Percentiles rank a stretch among this genome's conserved stretches.
Evolutionary conservation across 208 protist genomes (phyloP).

Genomic region (Vickermania spadyakhi): DNA sequence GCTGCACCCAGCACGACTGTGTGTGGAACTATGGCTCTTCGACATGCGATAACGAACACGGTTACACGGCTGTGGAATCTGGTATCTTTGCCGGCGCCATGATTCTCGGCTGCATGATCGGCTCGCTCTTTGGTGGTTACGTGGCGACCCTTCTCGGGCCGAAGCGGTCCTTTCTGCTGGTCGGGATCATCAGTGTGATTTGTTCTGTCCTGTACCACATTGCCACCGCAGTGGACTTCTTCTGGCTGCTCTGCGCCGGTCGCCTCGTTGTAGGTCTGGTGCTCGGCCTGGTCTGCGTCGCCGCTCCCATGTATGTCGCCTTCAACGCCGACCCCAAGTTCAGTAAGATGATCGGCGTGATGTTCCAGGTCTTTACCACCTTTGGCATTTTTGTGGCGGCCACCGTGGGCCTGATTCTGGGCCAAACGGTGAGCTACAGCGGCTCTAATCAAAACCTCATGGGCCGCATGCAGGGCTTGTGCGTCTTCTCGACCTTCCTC

Average conservation of each 20-base stretch:
- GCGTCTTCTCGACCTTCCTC: slow-evolving; percentile 48
- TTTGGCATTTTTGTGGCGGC: slow-evolving; percentile 79
- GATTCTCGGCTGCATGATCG: slow-evolving; percentile 73
- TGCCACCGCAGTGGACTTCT: slow-evolving; percentile 32
- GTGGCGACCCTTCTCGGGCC: slow-evolving; percentile 33
- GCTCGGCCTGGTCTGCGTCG: slow-evolving; percentile 51
- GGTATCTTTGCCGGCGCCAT: slow-evolving; percentile 78
- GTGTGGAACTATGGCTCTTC: slow-evolving; percentile 33
- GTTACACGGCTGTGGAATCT: slow-evolving; percentile 41
- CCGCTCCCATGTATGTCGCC: slow-evolving; percentile 64
- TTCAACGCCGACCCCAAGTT: slow-evolving; percentile 54
- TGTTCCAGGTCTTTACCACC: slow-evolving; percentile 79
- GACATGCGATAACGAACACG: slow-evolving; percentile 40
- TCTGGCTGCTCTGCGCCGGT: slow-evolving; percentile 54
- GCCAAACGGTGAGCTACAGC: slow-evolving; percentile 28
- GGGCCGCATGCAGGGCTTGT: slow-evolving; percentile 58
- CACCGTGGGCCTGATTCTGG: slow-evolving; percentile 41
- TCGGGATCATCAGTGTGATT: slow-evolving; percentile 42
- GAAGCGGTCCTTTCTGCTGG: slow-evolving; percentile 43
- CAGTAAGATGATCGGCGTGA: slow-evolving; percentile 42
- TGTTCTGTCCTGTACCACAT: slow-evolving; percentile 57
- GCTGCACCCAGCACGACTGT: slow-evolving; percentile 13
- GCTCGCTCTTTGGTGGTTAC: slow-evolving; percentile 49
- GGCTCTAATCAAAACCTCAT: slow-evolving; percentile 29
- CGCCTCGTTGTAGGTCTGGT: slow-evolving; percentile 68